Evolutionary conservation across 1,139 yeast species (phyloP).

Genomic region (Scheffersomyces insectosa): DNA sequence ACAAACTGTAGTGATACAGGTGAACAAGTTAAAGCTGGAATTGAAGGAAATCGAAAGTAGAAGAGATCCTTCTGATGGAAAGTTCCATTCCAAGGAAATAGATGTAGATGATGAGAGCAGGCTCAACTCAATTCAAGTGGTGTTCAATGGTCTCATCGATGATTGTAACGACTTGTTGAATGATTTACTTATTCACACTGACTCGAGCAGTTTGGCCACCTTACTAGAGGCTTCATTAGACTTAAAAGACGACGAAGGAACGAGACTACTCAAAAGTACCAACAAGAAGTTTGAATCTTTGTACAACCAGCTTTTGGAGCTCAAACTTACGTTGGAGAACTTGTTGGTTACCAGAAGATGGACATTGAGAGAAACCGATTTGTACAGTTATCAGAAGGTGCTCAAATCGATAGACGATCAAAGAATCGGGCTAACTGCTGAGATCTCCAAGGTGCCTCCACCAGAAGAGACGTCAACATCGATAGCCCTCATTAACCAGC

Average conservation of each 20-base stretch:
- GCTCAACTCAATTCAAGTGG: constrained; percentile 47
- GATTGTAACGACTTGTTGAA: constrained; percentile 75
- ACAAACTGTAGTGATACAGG: constrained; percentile 5
- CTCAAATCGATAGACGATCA: constrained; percentile 71
- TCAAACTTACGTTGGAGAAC: constrained; percentile 76
- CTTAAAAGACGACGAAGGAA: constrained; percentile 16
- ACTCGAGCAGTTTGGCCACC: constrained; percentile 28
- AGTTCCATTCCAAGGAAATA: constrained; percentile 22
- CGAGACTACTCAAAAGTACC: constrained; percentile 4
- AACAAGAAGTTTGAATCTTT: constrained; percentile 21
- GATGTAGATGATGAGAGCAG: constrained; percentile 21
- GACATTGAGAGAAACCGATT: constrained; percentile 94
- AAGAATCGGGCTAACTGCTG: constrained; percentile 50
- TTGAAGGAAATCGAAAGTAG: constrained; percentile 32
- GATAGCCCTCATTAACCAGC: constrained; percentile 7
- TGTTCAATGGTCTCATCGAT: constrained; percentile 71
- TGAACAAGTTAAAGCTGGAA: constrained; percentile 21
- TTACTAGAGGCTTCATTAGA: constrained; percentile 25
- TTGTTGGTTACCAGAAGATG: constrained; percentile 89
- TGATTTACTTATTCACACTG: constrained; percentile 66
- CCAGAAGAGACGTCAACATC: constrained; percentile 35
- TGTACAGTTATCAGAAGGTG: constrained; percentile 75
- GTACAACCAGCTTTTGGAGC: constrained; percentile 49
- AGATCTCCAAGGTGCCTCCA: constrained; percentile 15
- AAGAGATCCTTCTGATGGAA: constrained; percentile 35